Conservation (phyloP, 768 basidiomycete species). For the Mycena latifolia region DNA sequence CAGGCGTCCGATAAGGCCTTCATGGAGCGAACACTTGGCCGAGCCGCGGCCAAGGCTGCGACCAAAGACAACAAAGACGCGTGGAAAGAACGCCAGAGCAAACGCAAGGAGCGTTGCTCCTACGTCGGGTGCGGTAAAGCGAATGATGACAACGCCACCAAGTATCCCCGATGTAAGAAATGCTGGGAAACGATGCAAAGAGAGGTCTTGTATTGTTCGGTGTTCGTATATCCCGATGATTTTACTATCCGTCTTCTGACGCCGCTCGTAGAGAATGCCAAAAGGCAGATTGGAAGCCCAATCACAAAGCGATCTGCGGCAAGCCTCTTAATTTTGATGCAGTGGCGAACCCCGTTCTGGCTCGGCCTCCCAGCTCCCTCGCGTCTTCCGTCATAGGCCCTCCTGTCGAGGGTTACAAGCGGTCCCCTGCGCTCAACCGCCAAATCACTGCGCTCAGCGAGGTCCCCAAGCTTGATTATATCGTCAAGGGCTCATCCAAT, state of each 20-base stretch:
- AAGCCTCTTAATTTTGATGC: conserved; percentile 31
- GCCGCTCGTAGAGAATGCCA: conserved; percentile 29
- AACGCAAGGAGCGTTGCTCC: conserved; percentile 20
- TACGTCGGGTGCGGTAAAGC: conserved; percentile 13
- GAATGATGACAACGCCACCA: conserved; percentile 15
- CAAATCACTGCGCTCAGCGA: conserved; percentile 1
- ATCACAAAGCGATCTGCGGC: conserved; percentile 37
- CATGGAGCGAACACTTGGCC: conserved; percentile 8
- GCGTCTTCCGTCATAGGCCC: neutral
- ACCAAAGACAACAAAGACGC: conserved; percentile 25
- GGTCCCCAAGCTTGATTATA: conserved; percentile 12
- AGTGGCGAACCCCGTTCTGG: conserved; percentile 11
- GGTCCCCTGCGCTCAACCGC: neutral
- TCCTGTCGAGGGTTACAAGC: conserved; percentile 4
- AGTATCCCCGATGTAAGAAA: conserved; percentile 29
- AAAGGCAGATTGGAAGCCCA: conserved; percentile 32
- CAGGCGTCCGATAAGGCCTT: neutral
- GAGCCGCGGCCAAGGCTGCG: conserved; percentile 14
- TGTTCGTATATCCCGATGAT: conserved; percentile 14
- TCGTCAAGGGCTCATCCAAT: neutral
- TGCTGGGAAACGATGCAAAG: conserved; percentile 28
- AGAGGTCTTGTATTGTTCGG: conserved; percentile 33
- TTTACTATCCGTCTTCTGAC: neutral
- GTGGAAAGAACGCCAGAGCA: conserved; percentile 22
- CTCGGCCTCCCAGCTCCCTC: too few relatives aligned